A percentile compares a stretch with the other conserved stretches of the same genome.
Evolutionary conservation across 192 early-diverging fungal species (phyloP).

Genomic region (Coemansia erecta): DNA sequence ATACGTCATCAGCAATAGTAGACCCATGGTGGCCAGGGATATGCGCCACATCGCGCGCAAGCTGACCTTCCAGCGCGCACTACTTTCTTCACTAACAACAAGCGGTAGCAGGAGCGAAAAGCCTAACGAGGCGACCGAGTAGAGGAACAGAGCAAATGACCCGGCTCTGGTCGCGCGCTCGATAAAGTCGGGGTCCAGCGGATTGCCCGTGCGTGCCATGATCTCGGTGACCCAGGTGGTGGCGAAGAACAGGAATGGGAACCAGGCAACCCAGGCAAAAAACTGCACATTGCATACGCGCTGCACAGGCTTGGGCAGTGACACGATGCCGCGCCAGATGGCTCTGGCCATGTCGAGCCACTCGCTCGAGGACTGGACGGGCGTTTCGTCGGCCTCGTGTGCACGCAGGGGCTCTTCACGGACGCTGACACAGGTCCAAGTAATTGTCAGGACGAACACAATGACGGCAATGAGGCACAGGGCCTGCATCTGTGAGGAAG

Average conservation of each 20-base stretch:
- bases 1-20: conserved; percentile 64
- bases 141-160: conserved; percentile 83
- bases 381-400: neutral
- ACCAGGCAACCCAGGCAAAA: conserved; percentile 97
- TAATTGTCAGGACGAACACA: conserved; percentile 61
- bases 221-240: conserved; percentile 53
- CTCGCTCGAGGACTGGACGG: neutral
- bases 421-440: conserved; percentile 64
- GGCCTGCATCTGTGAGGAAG: conserved; percentile 75
- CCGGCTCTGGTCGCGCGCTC: conserved; percentile 75
- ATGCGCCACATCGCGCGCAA: conserved; percentile 66
- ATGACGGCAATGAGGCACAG: conserved; percentile 74
- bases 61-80: conserved; percentile 12
- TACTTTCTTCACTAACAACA: conserved; percentile 23
- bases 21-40: conserved; percentile 66
- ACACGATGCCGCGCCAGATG: conserved; percentile 25
- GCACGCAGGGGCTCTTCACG: conserved; percentile 50
- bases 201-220: conserved; percentile 27
- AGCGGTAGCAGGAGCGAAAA: conserved; percentile 35
- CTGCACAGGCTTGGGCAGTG: conserved; percentile 72
- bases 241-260: conserved; percentile 94
- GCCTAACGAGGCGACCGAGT: conserved; percentile 71
- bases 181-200: conserved; percentile 36
- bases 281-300: conserved; percentile 90
- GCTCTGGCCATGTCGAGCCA: conserved; percentile 27